Percentiles rank a stretch among this genome's conserved stretches.
Evolutionary conservation across 23 red algal genomes (phyloP).

Genomic region (Gracilaria domingensis): DNA sequence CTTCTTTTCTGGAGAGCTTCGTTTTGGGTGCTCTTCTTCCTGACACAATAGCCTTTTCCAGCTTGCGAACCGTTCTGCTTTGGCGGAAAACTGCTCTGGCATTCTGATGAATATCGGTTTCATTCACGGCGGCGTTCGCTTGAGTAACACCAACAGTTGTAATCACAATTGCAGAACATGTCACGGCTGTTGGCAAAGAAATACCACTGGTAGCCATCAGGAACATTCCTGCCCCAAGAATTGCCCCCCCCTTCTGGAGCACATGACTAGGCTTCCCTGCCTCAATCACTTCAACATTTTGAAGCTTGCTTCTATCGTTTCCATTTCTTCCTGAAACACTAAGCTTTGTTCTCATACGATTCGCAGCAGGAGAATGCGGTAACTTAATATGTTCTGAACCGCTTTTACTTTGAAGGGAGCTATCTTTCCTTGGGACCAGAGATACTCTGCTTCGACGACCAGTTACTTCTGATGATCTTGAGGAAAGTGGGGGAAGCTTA

Average conservation of each 20-base stretch:
- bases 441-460: background rate
- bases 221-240: constrained; percentile 17
- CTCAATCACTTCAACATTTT: background rate
- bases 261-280: background rate
- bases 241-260: constrained; percentile 12
- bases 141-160: background rate
- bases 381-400: background rate
- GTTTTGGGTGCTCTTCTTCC: background rate
- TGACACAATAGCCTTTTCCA: background rate
- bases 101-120: background rate
- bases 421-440: background rate
- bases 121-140: constrained; percentile 2
- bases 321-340: background rate
- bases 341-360: background rate
- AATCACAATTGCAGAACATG: background rate
- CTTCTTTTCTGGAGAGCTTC: background rate
- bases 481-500: background rate
- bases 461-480: background rate
- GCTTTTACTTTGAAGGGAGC: background rate
- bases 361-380: too few relatives aligned
- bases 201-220: constrained; percentile 14
- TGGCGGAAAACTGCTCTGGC: constrained; percentile 5
- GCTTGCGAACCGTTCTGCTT: constrained; percentile 17
- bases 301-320: too few relatives aligned
- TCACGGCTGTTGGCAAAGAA: constrained; percentile 2